Conservation (phyloP, 352 stramenopile species). For the Phytophthora litchii region DNA sequence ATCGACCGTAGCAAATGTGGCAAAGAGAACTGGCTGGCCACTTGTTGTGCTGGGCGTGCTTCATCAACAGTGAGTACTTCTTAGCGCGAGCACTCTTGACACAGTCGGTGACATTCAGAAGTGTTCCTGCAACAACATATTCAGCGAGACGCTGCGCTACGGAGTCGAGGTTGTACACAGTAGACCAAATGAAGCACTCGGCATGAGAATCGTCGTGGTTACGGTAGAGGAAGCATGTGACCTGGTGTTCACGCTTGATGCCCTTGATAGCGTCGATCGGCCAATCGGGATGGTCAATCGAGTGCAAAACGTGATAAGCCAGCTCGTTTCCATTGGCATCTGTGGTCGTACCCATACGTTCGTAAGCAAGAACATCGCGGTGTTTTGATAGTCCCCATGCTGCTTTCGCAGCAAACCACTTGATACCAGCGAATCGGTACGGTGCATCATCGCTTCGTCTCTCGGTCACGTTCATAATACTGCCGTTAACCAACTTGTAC, state of each 20-base stretch:
- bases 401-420: conserved; percentile 49
- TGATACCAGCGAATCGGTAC: conserved; percentile 54
- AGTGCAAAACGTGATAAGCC: conserved; percentile 61
- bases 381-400: conserved; percentile 47
- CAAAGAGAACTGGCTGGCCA: conserved; percentile 40
- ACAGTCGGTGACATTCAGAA: conserved; percentile 43
- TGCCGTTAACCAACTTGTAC: conserved; percentile 47
- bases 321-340: conserved; percentile 53
- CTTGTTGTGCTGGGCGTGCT: conserved; percentile 38
- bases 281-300: conserved; percentile 62
- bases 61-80: conserved; percentile 47
- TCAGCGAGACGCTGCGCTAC: conserved; percentile 45
- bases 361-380: conserved; percentile 50
- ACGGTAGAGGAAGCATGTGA: conserved; percentile 54
- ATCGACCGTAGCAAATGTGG: conserved; percentile 51
- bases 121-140: conserved; percentile 45
- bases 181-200: conserved; percentile 52
- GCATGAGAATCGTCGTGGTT: conserved; percentile 35
- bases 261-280: conserved; percentile 48
- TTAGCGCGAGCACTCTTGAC: conserved; percentile 49
- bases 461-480: conserved; percentile 52
- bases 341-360: conserved; percentile 58
- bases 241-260: conserved; percentile 53
- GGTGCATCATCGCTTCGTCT: conserved; percentile 34
- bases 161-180: conserved; percentile 47